Conservation (phyloP, 768 basidiomycete species). For the Boletus pseudopeckii region DNA sequence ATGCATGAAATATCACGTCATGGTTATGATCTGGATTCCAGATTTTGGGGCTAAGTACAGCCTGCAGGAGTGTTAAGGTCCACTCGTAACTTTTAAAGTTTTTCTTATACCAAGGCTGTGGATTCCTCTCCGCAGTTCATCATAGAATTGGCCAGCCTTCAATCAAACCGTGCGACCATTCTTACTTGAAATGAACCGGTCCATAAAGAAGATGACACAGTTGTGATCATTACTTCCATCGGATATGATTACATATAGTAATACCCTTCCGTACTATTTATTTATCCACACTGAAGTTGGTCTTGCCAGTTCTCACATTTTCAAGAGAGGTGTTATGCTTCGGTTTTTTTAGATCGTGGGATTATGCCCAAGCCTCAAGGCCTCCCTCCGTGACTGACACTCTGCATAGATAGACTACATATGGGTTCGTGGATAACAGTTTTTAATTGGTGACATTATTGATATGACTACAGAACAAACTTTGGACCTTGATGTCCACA, state of each 20-base stretch:
- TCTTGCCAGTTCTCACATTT: background rate
- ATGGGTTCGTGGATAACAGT: no score
- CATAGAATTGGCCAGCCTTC: background rate
- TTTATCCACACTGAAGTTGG: background rate
- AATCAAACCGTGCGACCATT: background rate
- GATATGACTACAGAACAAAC: background rate
- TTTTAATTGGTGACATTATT: no score
- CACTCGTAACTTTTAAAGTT: no score
- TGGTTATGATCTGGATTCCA: no score
- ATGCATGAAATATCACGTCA: no score
- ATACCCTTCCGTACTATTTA: background rate
- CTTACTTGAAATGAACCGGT: background rate
- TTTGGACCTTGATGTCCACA: background rate
- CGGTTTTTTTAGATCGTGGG: no score
- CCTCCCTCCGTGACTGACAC: no score
- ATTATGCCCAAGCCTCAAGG: no score
- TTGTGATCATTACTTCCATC: background rate
- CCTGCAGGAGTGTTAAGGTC: no score
- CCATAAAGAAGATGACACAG: background rate
- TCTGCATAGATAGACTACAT: no score
- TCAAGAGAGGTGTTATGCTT: no score
- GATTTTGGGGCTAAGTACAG: no score
- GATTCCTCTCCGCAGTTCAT: background rate
- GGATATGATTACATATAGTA: conserved; percentile 6
- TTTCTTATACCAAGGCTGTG: background rate